These are phyloP conservation scores for Ambrosia hybrid DNA, from an alignment of 140 eudicot species.

Conservation along the genomic window DNA sequence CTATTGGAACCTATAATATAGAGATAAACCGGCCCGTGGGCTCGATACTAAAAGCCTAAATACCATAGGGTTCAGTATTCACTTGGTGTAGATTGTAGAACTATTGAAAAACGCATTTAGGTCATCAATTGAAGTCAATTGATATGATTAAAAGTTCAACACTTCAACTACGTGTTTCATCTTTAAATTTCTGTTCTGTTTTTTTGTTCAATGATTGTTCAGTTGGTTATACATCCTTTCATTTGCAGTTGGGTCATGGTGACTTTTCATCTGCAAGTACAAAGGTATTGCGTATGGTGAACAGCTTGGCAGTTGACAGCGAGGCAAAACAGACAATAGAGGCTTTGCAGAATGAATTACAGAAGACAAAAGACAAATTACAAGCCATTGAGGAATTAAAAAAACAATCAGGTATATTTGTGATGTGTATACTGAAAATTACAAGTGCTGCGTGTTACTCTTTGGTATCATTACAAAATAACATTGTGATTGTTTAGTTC, in stretches of 20 bases:
- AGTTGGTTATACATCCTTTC: constrained; percentile 6
- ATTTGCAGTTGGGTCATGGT: constrained; percentile 90
- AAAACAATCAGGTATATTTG: constrained; percentile 71
- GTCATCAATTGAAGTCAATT: too few relatives aligned
- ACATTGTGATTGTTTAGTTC: neutral
- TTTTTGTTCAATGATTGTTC: constrained; percentile 6
- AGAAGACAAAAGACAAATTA: constrained; percentile 73
- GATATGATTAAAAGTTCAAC: too few relatives aligned
- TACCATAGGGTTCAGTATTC: too few relatives aligned
- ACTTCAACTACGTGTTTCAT: constrained; percentile 2
- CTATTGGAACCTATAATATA: too few relatives aligned
- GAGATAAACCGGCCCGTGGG: too few relatives aligned
- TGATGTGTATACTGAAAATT: constrained; percentile 1
- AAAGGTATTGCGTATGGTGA: constrained; percentile 93
- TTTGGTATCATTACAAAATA: neutral
- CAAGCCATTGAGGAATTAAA: constrained; percentile 86
- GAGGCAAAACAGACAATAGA: constrained; percentile 97
- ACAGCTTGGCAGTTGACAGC: constrained; percentile 84
- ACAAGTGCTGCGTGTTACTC: neutral
- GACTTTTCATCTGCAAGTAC: constrained; percentile 93
- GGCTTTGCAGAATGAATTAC: constrained; percentile 82
- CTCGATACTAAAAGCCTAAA: too few relatives aligned
- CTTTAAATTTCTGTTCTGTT: constrained; percentile 6
- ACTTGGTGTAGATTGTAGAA: too few relatives aligned
- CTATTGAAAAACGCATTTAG: too few relatives aligned